Conservation (phyloP, 495 filamentous ascomycete species). For the Rostrohypoxylon terebratum region DNA sequence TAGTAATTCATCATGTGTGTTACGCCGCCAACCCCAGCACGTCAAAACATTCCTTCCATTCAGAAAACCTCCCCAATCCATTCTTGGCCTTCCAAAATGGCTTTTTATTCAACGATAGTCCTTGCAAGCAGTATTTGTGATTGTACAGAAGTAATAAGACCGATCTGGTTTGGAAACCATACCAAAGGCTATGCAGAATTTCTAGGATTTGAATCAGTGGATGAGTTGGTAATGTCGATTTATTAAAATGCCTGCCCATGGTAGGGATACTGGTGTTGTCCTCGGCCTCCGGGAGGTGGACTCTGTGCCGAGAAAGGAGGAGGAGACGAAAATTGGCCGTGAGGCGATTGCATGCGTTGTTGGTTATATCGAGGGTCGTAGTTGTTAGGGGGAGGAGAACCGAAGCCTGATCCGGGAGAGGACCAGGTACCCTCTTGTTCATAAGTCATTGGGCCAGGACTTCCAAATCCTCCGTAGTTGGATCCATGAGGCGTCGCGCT, state of each 20-base stretch:
- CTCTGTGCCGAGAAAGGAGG: slow-evolving; percentile 31
- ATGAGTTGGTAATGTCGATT: not conserved
- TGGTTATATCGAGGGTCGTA: slow-evolving; percentile 45
- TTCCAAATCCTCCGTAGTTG: slow-evolving; percentile 35
- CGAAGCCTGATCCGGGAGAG: slow-evolving; percentile 44
- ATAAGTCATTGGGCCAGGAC: slow-evolving; percentile 32
- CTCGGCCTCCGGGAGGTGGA: slow-evolving; percentile 45
- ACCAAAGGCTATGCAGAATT: not conserved
- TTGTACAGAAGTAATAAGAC: not conserved
- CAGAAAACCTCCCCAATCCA: not conserved
- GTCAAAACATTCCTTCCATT: slow-evolving; percentile 17
- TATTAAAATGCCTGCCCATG: slow-evolving; percentile 58
- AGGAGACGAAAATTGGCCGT: slow-evolving; percentile 49
- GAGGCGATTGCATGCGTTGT: slow-evolving; percentile 35
- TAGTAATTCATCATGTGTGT: slow-evolving; percentile 6
- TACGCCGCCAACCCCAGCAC: not conserved
- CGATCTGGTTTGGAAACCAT: not conserved
- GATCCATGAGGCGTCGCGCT: slow-evolving; percentile 33
- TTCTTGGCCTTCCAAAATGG: not conserved
- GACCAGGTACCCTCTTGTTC: slow-evolving; percentile 46
- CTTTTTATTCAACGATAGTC: not conserved
- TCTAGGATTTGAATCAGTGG: not conserved
- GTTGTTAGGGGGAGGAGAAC: slow-evolving; percentile 45
- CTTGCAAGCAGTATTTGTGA: not conserved
- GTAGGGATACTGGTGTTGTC: slow-evolving; percentile 48